A percentile compares a stretch with the other conserved stretches of the same genome.
Conservation (phyloP, 2,329 filamentous ascomycete species). For the Pestalotiopsis sp. region DNA sequence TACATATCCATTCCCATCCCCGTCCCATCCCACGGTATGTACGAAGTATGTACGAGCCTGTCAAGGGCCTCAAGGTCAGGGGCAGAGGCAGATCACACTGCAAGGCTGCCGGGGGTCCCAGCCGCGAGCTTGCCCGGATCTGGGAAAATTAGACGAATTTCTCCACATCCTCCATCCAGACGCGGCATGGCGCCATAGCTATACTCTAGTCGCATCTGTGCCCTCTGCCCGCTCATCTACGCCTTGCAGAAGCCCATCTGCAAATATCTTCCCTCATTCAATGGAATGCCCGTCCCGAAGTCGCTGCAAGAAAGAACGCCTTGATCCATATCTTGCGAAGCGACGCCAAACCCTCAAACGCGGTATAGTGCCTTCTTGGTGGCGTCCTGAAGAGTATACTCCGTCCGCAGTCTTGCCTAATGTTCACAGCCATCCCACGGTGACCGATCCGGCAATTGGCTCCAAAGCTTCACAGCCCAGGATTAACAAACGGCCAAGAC, state of each 20-base stretch:
- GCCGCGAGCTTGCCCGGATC: background rate
- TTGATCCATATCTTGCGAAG: background rate
- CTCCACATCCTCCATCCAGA: background rate
- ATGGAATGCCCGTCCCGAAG: background rate
- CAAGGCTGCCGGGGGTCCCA: background rate
- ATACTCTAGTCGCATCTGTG: background rate
- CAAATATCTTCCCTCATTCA: background rate
- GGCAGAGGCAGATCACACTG: conserved; percentile 3
- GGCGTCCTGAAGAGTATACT: background rate
- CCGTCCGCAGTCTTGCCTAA: background rate
- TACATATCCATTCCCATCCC: no score
- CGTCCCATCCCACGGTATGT: background rate
- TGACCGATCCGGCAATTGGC: background rate
- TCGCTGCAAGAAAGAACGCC: background rate
- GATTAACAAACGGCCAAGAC: background rate
- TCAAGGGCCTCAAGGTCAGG: background rate
- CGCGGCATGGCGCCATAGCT: background rate
- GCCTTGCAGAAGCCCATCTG: background rate
- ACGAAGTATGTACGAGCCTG: background rate
- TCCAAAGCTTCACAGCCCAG: background rate
- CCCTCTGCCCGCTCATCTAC: background rate
- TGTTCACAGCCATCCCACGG: background rate
- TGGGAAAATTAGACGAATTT: conserved; percentile 1
- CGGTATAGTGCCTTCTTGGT: background rate
- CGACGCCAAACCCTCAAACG: background rate